These are phyloP conservation scores for Solanum clarkiae DNA, from an alignment of 257 asterid species.

Conservation along the genomic window DNA sequence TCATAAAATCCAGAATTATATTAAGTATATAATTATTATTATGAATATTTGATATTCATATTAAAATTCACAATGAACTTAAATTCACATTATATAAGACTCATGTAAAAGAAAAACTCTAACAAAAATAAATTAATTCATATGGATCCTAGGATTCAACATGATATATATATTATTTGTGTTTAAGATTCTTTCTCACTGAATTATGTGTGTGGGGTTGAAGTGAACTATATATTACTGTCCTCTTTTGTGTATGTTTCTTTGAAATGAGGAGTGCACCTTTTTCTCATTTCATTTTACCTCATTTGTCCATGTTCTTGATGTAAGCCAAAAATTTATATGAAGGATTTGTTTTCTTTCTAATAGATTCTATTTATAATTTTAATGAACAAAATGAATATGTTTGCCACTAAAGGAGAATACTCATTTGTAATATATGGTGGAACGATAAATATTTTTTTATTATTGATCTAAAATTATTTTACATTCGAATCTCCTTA, in stretches of 20 bases:
- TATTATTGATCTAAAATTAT: rapidly evolving
- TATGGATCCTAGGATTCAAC: neutral
- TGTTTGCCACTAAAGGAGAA: neutral
- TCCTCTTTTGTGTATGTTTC: neutral
- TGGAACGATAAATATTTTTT: neutral
- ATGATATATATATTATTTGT: neutral
- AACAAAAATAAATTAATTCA: neutral
- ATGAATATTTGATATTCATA: neutral
- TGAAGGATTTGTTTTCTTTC: neutral
- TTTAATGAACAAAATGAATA: neutral
- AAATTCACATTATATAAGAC: neutral
- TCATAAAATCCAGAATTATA: neutral
- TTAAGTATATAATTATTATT: neutral
- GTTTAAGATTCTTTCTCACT: neutral
- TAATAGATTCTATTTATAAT: neutral
- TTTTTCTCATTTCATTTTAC: neutral
- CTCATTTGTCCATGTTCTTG: neutral
- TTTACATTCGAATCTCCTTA: rapidly evolving
- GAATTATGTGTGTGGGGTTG: neutral
- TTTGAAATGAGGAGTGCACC: neutral
- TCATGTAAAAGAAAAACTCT: neutral
- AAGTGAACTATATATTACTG: neutral
- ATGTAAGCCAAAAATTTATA: neutral
- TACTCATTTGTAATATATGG: neutral
- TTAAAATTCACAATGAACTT: neutral